Evolutionary conservation across 2,329 filamentous ascomycete genomes (phyloP).

Genomic region (Xylaria digitata): DNA sequence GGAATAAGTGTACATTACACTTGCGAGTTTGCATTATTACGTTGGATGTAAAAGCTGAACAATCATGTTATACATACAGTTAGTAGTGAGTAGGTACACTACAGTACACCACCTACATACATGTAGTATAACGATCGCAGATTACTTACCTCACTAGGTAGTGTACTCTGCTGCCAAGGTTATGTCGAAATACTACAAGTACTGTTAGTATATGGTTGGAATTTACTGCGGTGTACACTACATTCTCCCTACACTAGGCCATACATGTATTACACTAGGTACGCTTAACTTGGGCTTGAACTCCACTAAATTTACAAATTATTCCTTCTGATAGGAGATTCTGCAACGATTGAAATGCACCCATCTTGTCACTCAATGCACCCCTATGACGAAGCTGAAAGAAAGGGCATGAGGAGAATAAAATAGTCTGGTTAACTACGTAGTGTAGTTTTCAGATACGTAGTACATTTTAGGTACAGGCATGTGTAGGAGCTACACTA

Average conservation of each 20-base stretch:
- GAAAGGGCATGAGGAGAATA: neutral
- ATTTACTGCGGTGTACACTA: neutral
- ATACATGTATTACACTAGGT: no score
- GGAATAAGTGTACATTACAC: no score
- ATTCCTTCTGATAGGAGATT: constrained; percentile 16
- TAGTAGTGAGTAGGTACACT: neutral
- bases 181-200: neutral
- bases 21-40: no score
- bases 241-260: no score
- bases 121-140: no score
- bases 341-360: constrained; percentile 2
- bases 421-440: neutral
- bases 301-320: constrained; percentile 18
- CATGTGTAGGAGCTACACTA: no score
- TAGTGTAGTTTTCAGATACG: no score
- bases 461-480: neutral
- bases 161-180: neutral
- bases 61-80: neutral
- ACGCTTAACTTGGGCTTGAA: constrained; percentile 1
- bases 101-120: no score
- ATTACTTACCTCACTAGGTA: neutral
- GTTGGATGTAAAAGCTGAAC: no score
- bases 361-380: constrained; percentile 27
- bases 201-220: no score
- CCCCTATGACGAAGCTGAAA: constrained; percentile 24